Conservation (phyloP, 495 filamentous ascomycete genomes). For the Penicillium canescens region DNA sequence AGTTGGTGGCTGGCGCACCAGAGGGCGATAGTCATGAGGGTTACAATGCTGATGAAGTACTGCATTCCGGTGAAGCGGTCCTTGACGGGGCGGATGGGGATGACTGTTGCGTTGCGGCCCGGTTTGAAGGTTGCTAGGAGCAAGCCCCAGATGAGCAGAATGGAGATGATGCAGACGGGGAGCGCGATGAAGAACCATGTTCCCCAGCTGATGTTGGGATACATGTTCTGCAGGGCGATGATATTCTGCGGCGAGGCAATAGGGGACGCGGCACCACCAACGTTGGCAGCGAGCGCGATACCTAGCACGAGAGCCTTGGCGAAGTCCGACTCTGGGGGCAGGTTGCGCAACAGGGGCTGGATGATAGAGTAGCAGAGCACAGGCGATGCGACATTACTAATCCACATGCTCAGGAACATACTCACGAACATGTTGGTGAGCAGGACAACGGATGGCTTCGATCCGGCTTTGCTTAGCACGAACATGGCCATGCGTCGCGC, state of each 20-base stretch:
- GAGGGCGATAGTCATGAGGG: conserved; percentile 80
- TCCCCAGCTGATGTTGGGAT: conserved; percentile 84
- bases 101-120: conserved; percentile 80
- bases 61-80: conserved; percentile 88
- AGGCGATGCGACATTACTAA: conserved; percentile 95
- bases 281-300: conserved; percentile 92
- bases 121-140: conserved; percentile 84
- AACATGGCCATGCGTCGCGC: conserved; percentile 96
- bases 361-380: conserved; percentile 95
- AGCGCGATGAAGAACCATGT: conserved; percentile 96
- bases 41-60: conserved; percentile 87
- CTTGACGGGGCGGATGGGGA: conserved; percentile 84
- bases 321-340: conserved; percentile 85
- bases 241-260: conserved; percentile 98
- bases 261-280: conserved; percentile 93
- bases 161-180: conserved; percentile 87
- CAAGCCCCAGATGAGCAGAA: conserved; percentile 86
- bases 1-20: conserved; percentile 94
- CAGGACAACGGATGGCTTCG: conserved; percentile 81
- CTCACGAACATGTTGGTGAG: conserved; percentile 98
- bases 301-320: conserved; percentile 94
- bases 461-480: conserved; percentile 95
- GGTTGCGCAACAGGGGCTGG: conserved; percentile 91
- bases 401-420: conserved; percentile 97
- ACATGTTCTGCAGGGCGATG: conserved; percentile 93